Percentiles rank a stretch among this genome's conserved stretches.
phyloP scores from a whole-genome alignment of 345 rosid genomes.

The Linum trigynum region DNA sequence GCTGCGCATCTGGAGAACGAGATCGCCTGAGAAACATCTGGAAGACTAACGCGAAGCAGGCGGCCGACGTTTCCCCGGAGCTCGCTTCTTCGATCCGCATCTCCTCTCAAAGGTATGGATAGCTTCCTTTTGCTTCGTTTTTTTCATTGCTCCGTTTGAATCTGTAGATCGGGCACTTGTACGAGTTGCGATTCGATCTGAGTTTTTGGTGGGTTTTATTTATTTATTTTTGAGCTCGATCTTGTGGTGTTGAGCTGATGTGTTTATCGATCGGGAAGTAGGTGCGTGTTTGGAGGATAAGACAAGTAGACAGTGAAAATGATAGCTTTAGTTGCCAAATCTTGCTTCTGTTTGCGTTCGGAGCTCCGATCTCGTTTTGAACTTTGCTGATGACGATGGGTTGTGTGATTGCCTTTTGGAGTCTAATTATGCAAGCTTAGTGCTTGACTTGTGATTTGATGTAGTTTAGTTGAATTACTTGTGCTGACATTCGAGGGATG shows the following conservation, averaged over 20 bases:
- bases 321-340: neutral
- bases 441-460: neutral
- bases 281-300: neutral
- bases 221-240: neutral
- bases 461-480: neutral
- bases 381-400: neutral
- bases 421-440: too few relatives aligned
- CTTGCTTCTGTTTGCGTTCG: neutral
- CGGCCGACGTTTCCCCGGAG: neutral
- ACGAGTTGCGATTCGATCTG: neutral
- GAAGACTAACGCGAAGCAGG: constrained; percentile 2
- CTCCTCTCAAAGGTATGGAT: neutral
- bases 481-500: neutral
- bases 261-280: too few relatives aligned
- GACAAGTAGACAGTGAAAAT: neutral
- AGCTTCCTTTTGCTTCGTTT: neutral
- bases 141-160: neutral
- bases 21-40: neutral
- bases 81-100: neutral
- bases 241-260: neutral
- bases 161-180: neutral
- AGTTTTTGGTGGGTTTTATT: neutral
- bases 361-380: neutral
- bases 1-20: neutral
- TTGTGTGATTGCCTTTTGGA: neutral